Conservation (phyloP, 352 stramenopile species). For the Globisporangium orthogonon region DNA sequence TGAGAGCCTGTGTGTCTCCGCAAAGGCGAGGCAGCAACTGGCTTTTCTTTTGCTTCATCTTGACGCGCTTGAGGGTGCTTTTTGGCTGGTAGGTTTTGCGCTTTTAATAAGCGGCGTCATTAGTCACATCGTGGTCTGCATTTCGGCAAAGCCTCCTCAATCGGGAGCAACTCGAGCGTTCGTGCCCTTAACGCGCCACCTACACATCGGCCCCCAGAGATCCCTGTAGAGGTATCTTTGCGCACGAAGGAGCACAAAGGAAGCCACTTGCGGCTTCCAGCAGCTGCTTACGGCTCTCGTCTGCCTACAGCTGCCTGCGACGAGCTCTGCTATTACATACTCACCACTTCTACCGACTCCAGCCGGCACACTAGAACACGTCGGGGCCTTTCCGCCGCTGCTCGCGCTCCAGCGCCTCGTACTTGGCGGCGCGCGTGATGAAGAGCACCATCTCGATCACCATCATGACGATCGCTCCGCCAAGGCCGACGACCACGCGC, state of each 20-base stretch:
- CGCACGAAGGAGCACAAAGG: too few relatives aligned
- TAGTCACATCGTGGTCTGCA: neutral
- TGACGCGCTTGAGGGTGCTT: neutral
- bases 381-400: conserved; percentile 25
- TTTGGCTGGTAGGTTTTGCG: neutral
- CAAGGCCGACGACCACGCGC: conserved; percentile 59
- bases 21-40: neutral
- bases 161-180: too few relatives aligned
- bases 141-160: neutral
- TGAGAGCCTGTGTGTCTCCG: neutral
- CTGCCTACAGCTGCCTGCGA: too few relatives aligned
- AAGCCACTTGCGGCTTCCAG: neutral
- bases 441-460: conserved; percentile 86
- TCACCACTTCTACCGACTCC: too few relatives aligned
- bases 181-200: too few relatives aligned
- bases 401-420: conserved; percentile 47
- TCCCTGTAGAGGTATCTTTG: neutral
- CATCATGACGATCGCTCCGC: conserved; percentile 80
- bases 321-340: neutral
- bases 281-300: too few relatives aligned
- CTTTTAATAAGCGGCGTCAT: too few relatives aligned
- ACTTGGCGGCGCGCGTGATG: conserved; percentile 68
- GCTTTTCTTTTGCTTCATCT: neutral
- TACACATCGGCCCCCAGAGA: too few relatives aligned
- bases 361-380: conserved; percentile 18